Conservation (phyloP, 495 filamentous ascomycete genomes). For the Xylaria grammica region DNA sequence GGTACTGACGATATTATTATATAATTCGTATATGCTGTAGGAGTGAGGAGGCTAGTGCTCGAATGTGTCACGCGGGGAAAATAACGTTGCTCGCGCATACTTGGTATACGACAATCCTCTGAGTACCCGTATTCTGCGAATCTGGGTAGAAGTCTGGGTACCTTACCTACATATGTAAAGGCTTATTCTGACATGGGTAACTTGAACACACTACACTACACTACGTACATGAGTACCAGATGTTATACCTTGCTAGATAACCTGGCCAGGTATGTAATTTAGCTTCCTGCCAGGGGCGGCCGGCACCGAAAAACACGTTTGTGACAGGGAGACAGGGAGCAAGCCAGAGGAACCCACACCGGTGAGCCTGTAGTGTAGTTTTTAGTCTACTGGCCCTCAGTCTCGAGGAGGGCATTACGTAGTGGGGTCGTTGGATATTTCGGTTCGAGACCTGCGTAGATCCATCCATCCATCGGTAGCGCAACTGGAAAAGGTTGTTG, state of each 20-base stretch:
- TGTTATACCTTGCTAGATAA: not conserved
- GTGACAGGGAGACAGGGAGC: conserved; percentile 4
- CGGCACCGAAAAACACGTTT: conserved; percentile 5
- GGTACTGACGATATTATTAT: not conserved
- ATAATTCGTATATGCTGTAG: not conserved
- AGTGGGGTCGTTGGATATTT: conserved; percentile 6
- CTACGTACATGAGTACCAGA: not conserved
- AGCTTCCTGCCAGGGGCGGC: not conserved
- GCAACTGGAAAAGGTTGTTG: too few species aligned
- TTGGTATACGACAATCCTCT: too few species aligned
- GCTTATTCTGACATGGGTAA: not conserved
- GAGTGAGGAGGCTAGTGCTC: not conserved
- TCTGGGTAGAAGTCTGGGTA: too few species aligned
- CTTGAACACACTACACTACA: not conserved
- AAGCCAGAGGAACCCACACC: conserved; percentile 9
- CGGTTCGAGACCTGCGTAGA: conserved; percentile 13
- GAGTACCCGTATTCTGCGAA: too few species aligned
- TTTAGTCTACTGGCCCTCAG: too few species aligned
- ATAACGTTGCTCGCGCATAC: too few species aligned
- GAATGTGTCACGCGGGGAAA: not conserved
- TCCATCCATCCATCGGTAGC: not conserved
- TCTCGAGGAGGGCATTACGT: not conserved
- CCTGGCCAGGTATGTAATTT: not conserved
- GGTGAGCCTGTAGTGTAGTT: too few species aligned
- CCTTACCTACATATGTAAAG: not conserved